Percentiles rank a stretch among this genome's conserved stretches.
phyloP scores from a whole-genome alignment of 176 grass and related monocot species.

The Saccharum spontaneum region DNA sequence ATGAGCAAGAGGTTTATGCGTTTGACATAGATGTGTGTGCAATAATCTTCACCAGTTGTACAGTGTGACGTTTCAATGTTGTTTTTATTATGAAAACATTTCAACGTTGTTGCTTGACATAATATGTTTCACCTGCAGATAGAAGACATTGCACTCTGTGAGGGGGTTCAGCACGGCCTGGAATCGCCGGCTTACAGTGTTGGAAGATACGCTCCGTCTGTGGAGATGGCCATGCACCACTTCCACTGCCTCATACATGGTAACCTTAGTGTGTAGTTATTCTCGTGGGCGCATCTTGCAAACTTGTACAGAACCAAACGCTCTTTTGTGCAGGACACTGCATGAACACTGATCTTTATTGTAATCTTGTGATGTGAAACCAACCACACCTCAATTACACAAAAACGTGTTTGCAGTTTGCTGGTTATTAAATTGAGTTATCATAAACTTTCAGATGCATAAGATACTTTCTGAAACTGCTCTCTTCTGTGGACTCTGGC shows the following conservation, averaged over 20 bases:
- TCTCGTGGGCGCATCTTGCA: background rate
- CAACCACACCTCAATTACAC: background rate
- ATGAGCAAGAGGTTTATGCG: background rate
- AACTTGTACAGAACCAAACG: background rate
- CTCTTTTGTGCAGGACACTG: background rate
- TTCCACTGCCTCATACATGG: slow-evolving; percentile 75
- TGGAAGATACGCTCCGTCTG: slow-evolving; percentile 69
- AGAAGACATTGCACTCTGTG: slow-evolving; percentile 85
- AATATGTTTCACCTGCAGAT: slow-evolving; percentile 47
- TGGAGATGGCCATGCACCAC: slow-evolving; percentile 98
- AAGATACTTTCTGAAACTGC: background rate
- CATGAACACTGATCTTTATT: background rate
- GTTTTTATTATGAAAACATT: background rate
- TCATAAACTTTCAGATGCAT: background rate
- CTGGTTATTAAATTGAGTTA: background rate
- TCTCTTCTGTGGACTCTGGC: background rate
- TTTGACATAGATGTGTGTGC: background rate
- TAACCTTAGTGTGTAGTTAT: slow-evolving; percentile 25
- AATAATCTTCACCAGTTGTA: background rate
- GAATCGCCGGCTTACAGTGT: slow-evolving; percentile 70
- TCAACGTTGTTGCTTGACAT: background rate
- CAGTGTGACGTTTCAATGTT: background rate
- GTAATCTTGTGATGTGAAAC: background rate
- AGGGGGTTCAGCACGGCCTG: slow-evolving; percentile 82
- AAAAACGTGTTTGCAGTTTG: background rate